Evolutionary conservation across 2,329 filamentous ascomycete genomes (phyloP).

Genomic region (Teratosphaeria gauchensis): DNA sequence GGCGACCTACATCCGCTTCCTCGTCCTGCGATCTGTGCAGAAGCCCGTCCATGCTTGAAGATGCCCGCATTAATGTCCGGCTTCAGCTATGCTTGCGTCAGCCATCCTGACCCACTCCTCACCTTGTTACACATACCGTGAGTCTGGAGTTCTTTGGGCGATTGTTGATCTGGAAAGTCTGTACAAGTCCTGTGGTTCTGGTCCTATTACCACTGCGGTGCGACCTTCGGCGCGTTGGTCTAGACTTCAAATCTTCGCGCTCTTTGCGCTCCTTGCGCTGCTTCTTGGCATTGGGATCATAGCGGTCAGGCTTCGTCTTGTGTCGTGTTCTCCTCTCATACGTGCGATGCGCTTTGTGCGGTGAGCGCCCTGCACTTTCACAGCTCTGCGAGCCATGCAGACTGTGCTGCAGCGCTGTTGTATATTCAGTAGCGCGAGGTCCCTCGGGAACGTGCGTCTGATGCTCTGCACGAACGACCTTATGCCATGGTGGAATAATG

Average conservation of each 20-base stretch:
- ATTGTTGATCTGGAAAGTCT: constrained; percentile 37
- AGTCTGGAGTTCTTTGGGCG: constrained; percentile 33
- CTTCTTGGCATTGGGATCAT: constrained; percentile 30
- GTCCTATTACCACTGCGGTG: constrained; percentile 29
- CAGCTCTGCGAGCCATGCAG: background rate
- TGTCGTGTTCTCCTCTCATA: constrained; percentile 37
- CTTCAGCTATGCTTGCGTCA: constrained; percentile 30
- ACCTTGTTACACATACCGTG: constrained; percentile 27
- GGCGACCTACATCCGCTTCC: constrained; percentile 30
- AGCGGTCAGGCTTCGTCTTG: constrained; percentile 39
- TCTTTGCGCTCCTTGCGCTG: constrained; percentile 22
- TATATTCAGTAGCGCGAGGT: background rate
- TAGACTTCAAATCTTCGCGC: constrained; percentile 10
- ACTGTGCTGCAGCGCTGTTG: background rate
- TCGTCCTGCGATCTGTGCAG: constrained; percentile 33
- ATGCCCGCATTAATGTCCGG: constrained; percentile 33
- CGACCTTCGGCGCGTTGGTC: constrained; percentile 24
- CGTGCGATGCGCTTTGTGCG: constrained; percentile 2
- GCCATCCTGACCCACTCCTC: background rate
- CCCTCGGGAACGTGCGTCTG: constrained; percentile 1
- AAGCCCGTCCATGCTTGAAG: constrained; percentile 41
- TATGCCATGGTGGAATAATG: constrained; percentile 5
- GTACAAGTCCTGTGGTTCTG: constrained; percentile 28
- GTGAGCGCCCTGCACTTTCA: background rate
- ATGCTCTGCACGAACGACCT: constrained; percentile 3